Evolutionary conservation across 2,329 filamentous ascomycete species (phyloP).

Genomic region (Alternaria burnsii): DNA sequence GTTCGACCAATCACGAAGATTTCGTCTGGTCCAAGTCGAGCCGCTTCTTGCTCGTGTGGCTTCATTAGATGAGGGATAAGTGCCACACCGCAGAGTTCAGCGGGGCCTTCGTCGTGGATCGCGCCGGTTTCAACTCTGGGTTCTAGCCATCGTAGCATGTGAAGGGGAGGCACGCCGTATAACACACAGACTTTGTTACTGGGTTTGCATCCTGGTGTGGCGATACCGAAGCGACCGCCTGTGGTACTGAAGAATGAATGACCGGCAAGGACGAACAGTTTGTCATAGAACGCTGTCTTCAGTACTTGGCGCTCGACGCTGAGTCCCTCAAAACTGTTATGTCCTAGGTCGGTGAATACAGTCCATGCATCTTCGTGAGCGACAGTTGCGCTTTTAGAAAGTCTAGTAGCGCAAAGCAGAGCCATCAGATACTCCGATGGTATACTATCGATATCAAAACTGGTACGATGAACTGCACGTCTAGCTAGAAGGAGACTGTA

Average conservation of each 20-base stretch:
- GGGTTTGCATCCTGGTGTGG: background rate
- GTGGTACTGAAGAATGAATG: background rate
- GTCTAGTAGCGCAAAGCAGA: background rate
- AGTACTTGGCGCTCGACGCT: background rate
- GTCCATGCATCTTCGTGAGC: background rate
- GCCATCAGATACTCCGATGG: background rate
- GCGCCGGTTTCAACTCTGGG: background rate
- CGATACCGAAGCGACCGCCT: background rate
- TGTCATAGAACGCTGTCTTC: fast-evolving
- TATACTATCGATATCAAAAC: fast-evolving
- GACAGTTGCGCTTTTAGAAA: background rate
- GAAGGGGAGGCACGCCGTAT: background rate
- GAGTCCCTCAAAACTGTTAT: fast-evolving
- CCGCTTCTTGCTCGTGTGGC: slow-evolving; percentile 8
- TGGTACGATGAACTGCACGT: fast-evolving
- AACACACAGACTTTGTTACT: background rate
- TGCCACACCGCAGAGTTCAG: background rate
- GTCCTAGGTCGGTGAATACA: background rate
- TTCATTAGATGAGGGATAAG: slow-evolving; percentile 10
- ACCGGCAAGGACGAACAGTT: background rate
- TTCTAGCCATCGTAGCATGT: background rate
- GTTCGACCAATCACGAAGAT: background rate
- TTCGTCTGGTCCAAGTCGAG: slow-evolving; percentile 3
- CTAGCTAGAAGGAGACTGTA: background rate
- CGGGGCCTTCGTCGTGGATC: background rate